A percentile compares a stretch with the other conserved stretches of the same genome.
Evolutionary conservation across 2,329 filamentous ascomycete genomes (phyloP).

Genomic region (Ophioceras dolichostomum): DNA sequence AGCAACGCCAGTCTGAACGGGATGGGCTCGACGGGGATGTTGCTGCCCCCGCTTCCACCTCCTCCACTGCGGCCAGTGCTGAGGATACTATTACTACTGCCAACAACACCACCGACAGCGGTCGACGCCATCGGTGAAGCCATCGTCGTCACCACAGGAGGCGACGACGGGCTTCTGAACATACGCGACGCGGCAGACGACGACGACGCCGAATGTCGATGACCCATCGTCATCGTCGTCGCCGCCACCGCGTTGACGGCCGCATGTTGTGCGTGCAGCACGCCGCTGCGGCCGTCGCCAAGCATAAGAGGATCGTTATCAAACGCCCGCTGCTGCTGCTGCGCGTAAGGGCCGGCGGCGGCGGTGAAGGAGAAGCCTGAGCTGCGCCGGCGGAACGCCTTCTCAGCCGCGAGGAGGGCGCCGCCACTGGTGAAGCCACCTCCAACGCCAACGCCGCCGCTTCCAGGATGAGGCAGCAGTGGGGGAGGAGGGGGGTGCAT

Average conservation of each 20-base stretch:
- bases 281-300: background rate
- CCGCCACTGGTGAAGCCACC: conserved; percentile 31
- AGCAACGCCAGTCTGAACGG: conserved; percentile 34
- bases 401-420: conserved; percentile 44
- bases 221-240: no score
- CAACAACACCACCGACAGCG: background rate
- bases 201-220: no score
- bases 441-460: conserved; percentile 7
- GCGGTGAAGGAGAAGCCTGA: conserved; percentile 34
- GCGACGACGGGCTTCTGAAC: background rate
- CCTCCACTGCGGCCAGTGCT: background rate
- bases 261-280: background rate
- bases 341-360: conserved; percentile 8
- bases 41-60: conserved; percentile 13
- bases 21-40: conserved; percentile 33
- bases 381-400: conserved; percentile 44
- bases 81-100: background rate
- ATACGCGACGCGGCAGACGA: no score
- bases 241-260: background rate
- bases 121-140: no score
- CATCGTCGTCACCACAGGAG: background rate
- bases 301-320: background rate
- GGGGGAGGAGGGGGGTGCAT: conserved; percentile 25
- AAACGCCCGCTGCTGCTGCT: background rate
- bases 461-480: conserved; percentile 1